Conservation (phyloP, 148 eudicot genomes). For the Spergularia bocconei region DNA sequence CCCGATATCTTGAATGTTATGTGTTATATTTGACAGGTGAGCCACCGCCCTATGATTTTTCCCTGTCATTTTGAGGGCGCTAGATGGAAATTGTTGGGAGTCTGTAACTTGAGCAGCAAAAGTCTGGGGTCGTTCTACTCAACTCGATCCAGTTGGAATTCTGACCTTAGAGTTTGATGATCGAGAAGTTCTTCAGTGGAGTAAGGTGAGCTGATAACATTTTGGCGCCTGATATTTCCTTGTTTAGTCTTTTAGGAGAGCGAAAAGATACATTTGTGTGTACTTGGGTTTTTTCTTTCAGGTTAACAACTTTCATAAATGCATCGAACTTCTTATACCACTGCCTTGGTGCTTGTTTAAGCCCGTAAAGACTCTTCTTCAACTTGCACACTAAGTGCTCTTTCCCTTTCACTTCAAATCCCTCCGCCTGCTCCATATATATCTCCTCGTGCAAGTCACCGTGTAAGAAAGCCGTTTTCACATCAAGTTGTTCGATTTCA, state of each 20-base stretch:
- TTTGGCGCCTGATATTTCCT: not conserved
- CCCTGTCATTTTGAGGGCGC: conserved; percentile 95
- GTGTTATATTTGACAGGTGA: conserved; percentile 55
- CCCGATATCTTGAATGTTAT: conserved; percentile 2
- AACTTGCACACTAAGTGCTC: not conserved
- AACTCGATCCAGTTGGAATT: conserved; percentile 89
- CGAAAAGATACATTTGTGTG: not conserved
- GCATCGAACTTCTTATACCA: too few species aligned
- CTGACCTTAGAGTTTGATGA: conserved; percentile 86
- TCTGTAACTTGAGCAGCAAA: conserved; percentile 89
- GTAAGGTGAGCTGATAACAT: conserved; percentile 53
- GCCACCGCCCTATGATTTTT: conserved; percentile 93
- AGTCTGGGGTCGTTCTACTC: conserved; percentile 97
- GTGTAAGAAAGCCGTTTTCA: conserved; percentile 7
- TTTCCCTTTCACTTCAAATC: conserved; percentile 6
- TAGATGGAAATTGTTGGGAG: conserved; percentile 85
- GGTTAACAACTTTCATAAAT: conserved; percentile 71
- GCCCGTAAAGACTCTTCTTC: too few species aligned
- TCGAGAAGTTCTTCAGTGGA: conserved; percentile 93
- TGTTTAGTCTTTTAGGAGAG: not conserved
- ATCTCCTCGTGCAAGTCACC: conserved; percentile 13
- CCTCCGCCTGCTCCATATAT: conserved; percentile 7
- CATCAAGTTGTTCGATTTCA: conserved; percentile 7
- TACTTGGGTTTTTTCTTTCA: conserved; percentile 28
- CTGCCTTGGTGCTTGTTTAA: too few species aligned